Base-by-base conservation (phyloP, 2,329 filamentous ascomycete species). In the Fusarium solani-melongenae region DNA sequence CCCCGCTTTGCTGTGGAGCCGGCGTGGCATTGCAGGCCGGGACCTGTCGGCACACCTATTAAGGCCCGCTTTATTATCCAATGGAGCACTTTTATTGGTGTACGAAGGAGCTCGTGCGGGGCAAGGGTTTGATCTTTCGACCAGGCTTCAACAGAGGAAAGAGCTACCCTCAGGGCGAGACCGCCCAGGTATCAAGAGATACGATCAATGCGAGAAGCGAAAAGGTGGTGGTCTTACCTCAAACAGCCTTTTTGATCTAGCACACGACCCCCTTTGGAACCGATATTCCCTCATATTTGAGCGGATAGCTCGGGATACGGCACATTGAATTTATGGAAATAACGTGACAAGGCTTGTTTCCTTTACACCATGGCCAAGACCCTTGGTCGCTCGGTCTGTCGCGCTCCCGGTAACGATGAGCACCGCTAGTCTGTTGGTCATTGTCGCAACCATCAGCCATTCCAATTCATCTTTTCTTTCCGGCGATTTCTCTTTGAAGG, bases 71-170 rank as follows among this genome's bases (percentile, higher is more conserved):
- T 31, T 34, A 38, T 20, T 20, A 27, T 56, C 8, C 39, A 44
- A 44, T 44, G 39, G 12, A 15, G 39, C 2, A 1, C 4, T 12
- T 3, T 44, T 6, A 44, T 44, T 44, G 39, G 39, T 22, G 12
- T 14, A 1, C 2, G 12, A 2, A 8, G 39, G 44, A 51, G 36
- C 61, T 17, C 46, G 60, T 72, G 15, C 58, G 71, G 71, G 46
- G 60, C 61, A 71, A 60, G 71, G 67, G 67, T 73, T 73, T 64
- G 71, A 27, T 44, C 56, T 61, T 58, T 55, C 64, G 61, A 34
- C 71, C 73, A 72, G 41, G 46, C 57, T 53, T 56, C 53, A 57
- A 53, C 39, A 53, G 20, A 39, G 38, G 61, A 41, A 55, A 36
- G 41, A 64, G 56, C 59, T 64, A 14, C n/a, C 39, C 24, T 22